Evolutionary conservation across 495 filamentous ascomycete genomes (phyloP).

Genomic region (Hyaloscypha hepaticicola): DNA sequence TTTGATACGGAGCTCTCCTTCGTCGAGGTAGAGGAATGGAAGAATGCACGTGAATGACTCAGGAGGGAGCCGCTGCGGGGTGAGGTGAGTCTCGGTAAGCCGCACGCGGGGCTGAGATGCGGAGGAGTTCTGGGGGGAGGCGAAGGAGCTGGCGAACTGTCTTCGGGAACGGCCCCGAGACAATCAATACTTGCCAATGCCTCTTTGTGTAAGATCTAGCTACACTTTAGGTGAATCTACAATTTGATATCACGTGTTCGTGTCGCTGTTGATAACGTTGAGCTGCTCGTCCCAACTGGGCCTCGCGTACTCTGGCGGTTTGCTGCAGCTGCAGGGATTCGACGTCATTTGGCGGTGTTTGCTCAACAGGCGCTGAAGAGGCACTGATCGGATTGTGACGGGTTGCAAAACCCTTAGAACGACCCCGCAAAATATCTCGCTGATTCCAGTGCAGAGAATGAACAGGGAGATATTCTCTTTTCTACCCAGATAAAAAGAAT

Average conservation of each 20-base stretch:
- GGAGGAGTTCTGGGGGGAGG: not conserved
- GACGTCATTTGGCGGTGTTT: constrained; percentile 25
- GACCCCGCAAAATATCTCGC: constrained; percentile 31
- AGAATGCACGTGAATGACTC: constrained; percentile 7
- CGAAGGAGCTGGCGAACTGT: not conserved
- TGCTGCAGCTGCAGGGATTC: constrained; percentile 8
- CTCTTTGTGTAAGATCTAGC: not conserved
- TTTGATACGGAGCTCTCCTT: not conserved
- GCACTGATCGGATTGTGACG: not conserved
- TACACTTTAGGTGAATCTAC: not conserved
- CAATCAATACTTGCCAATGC: not conserved
- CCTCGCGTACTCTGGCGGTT: constrained; percentile 12
- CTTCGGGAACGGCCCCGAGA: not conserved
- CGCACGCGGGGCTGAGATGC: not conserved
- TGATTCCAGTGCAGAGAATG: constrained; percentile 7
- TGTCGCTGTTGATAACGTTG: constrained; percentile 13
- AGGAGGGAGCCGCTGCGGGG: not conserved
- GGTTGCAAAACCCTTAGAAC: not conserved
- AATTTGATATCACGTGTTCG: constrained; percentile 14
- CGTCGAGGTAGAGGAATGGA: not conserved
- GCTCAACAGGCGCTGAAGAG: not conserved
- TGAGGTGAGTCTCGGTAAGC: not conserved
- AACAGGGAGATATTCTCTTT: constrained; percentile 6
- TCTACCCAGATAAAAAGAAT: not conserved
- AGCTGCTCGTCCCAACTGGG: not conserved